A percentile compares a stretch with the other conserved stretches of the same genome.
phyloP scores from a whole-genome alignment of 2,329 filamentous ascomycete genomes.

The Trematosphaeria pertusa region DNA sequence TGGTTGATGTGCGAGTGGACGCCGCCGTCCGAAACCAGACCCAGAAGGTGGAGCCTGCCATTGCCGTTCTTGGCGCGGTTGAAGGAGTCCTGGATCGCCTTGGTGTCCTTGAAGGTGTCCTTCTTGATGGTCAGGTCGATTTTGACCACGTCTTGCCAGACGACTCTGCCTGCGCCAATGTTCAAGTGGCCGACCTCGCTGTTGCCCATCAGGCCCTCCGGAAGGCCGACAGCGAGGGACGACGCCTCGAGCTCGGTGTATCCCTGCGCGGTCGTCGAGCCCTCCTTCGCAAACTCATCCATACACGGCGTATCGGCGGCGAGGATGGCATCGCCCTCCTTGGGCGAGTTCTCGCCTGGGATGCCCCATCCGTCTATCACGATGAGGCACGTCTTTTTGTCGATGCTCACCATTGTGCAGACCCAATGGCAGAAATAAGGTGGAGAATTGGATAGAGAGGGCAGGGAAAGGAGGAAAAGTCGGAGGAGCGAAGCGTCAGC shows the following conservation, averaged over 20 bases:
- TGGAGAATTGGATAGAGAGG: conserved; percentile 1
- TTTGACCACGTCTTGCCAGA: conserved; percentile 94
- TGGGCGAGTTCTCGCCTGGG: conserved; percentile 77
- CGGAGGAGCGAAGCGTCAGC: too few species aligned
- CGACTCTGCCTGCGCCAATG: conserved; percentile 95
- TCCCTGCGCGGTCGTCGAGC: conserved; percentile 77
- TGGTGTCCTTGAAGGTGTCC: conserved; percentile 75
- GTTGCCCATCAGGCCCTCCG: conserved; percentile 98
- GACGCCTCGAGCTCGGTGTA: conserved; percentile 95
- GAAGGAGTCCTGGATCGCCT: conserved; percentile 80
- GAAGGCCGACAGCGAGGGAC: conserved; percentile 91
- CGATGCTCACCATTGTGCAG: conserved; percentile 67
- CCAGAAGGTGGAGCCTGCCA: conserved; percentile 89
- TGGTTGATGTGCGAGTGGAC: conserved; percentile 97
- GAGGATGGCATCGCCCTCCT: conserved; percentile 93
- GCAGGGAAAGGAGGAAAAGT: conserved; percentile 2
- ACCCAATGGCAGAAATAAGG: conserved; percentile 19
- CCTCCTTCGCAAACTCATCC: conserved; percentile 76
- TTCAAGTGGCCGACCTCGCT: conserved; percentile 98
- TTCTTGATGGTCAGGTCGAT: conserved; percentile 95
- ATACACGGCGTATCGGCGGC: conserved; percentile 92
- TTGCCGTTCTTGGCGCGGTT: conserved; percentile 83
- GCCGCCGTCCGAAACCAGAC: conserved; percentile 93
- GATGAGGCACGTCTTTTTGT: conserved; percentile 77
- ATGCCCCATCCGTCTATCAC: conserved; percentile 99